Conservation (phyloP, 495 filamentous ascomycete genomes). For the Talaromyces wortmannii region DNA sequence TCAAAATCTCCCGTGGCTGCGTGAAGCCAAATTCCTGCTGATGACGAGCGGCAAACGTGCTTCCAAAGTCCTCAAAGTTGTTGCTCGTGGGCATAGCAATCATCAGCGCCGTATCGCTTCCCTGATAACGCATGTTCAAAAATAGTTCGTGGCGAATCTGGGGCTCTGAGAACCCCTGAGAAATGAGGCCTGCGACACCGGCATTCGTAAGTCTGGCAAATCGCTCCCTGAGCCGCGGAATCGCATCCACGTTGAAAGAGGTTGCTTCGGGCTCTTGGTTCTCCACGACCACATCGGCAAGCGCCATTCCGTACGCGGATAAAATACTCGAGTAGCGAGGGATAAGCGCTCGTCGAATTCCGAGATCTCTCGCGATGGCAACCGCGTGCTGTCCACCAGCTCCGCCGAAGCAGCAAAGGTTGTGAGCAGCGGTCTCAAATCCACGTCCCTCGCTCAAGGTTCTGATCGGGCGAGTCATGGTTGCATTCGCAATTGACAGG, state of each 20-base stretch:
- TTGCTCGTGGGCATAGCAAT: conserved; percentile 40
- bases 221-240: conserved; percentile 28
- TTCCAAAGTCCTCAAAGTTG: conserved; percentile 28
- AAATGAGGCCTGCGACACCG: conserved; percentile 26
- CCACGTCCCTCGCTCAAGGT: conserved; percentile 23
- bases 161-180: conserved; percentile 28
- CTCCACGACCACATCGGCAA: conserved; percentile 40
- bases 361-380: conserved; percentile 18
- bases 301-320: conserved; percentile 30
- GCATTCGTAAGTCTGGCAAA: conserved; percentile 24
- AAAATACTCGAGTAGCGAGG: conserved; percentile 25
- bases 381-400: conserved; percentile 33
- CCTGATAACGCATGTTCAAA: conserved; percentile 47
- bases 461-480: conserved; percentile 29
- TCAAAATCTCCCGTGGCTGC: conserved; percentile 37
- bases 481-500: conserved; percentile 27
- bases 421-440: conserved; percentile 21
- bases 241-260: conserved; percentile 11
- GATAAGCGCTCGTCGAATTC: conserved; percentile 25
- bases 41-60: conserved; percentile 39
- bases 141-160: conserved; percentile 43
- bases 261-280: conserved; percentile 39
- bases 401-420: conserved; percentile 28
- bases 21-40: conserved; percentile 48
- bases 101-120: conserved; percentile 48